Evolutionary conservation across 345 rosid genomes (phyloP), one percentile per base, ranked within the genome.

Genomic region (Bretschneidera sinensis): DNA sequence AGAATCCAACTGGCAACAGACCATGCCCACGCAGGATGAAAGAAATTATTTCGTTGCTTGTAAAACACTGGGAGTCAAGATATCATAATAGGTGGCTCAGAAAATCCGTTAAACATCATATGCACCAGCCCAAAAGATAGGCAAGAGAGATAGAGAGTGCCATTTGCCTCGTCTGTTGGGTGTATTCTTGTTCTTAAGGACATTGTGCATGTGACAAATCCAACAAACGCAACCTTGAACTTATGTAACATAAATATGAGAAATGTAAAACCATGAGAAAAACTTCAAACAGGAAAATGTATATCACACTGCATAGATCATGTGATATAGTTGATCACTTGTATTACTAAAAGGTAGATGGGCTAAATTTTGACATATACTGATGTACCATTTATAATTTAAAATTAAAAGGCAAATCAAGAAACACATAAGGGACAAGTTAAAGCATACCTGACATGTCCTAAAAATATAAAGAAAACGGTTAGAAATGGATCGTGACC

Each of bases 21-120:
- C 96, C 96, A 89, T 0, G 89, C 81, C 96, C 96, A 88, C 64
- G 95, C 90, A 57, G 98, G 96, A 77, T 88, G 95, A 74, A 92
- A 92, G 23, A 70, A 74, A 81, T 88, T 89, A 64, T 88, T 95
- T 31, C 95, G 82, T 67, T 92, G 96, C 77, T 92, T 92, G 85
- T 78, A 92, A 39, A 92, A 88, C 1, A 92, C 90, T 0, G 95
- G 98, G 54, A 92, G 85, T 64, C 96, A 85, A 60, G 84, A 75
- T 75, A 89, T 89, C 87, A 83, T 65, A 53, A 92, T 82, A 16
- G 96, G 74, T n/a, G 89, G 72, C 63, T 92, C 98, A 45, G 96
- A 76, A 62, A 88, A 79, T 35, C 95, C 96, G 75, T 89, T 88
- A 61, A 86, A 88, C 95, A 89, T 82, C 87, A 92, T 80, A 65